Percentiles rank a stretch among this genome's conserved stretches.
Evolutionary conservation across 106 monocot species (phyloP).

Genomic region (Cymbidium sinense): DNA sequence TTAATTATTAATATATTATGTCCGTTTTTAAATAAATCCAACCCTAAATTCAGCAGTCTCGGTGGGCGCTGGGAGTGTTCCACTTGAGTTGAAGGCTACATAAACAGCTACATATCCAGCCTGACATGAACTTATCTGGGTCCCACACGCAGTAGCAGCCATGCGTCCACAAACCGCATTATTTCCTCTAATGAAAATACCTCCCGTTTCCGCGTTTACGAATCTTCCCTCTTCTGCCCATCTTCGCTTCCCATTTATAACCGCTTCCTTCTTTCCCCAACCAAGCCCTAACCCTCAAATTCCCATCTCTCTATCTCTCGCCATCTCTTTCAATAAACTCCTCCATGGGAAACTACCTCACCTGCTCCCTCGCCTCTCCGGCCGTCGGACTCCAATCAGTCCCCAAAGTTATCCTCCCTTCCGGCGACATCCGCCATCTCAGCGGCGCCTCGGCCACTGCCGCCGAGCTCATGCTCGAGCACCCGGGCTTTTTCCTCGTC

Average conservation of each 20-base stretch:
- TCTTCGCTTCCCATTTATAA: background rate
- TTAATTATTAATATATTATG: too few relatives aligned
- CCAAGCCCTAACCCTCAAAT: background rate
- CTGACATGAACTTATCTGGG: too few relatives aligned
- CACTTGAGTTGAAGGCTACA: too few relatives aligned
- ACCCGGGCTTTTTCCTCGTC: constrained; percentile 16
- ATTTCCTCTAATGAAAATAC: background rate
- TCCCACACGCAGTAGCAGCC: too few relatives aligned
- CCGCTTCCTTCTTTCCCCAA: background rate
- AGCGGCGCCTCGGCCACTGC: constrained; percentile 4
- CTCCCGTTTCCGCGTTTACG: background rate
- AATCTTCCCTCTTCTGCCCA: background rate
- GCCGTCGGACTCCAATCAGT: background rate
- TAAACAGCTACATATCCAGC: too few relatives aligned
- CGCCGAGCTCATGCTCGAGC: constrained; percentile 21
- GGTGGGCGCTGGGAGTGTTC: too few relatives aligned
- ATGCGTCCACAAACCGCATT: too few relatives aligned
- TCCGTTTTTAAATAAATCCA: too few relatives aligned
- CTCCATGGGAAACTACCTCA: constrained; percentile 17
- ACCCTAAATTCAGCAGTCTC: too few relatives aligned
- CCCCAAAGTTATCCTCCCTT: constrained; percentile 9
- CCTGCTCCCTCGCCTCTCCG: constrained; percentile 7
- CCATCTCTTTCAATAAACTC: background rate
- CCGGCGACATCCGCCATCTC: constrained; percentile 6
- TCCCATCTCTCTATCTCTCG: too few relatives aligned